A percentile compares a stretch with the other conserved stretches of the same genome.
phyloP scores from a whole-genome alignment of 2,329 filamentous ascomycete genomes.

The Triangularia setosa region DNA sequence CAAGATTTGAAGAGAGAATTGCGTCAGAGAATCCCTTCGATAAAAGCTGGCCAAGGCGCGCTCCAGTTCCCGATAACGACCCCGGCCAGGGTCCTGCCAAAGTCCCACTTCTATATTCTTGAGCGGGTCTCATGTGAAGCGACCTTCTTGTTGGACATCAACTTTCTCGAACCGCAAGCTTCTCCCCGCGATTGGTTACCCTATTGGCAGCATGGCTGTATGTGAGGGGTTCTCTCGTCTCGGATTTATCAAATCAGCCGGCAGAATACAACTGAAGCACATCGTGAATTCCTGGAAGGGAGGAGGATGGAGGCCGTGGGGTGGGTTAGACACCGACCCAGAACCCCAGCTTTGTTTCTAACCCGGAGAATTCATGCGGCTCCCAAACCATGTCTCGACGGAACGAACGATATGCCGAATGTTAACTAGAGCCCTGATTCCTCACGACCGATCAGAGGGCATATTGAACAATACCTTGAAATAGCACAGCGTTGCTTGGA shows the following conservation, averaged over 20 bases:
- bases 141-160: background rate
- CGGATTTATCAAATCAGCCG: background rate
- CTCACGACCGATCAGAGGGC: background rate
- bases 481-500: conserved; percentile 19
- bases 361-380: conserved; percentile 7
- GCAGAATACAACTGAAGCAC: background rate
- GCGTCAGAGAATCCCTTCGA: conserved; percentile 12
- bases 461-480: conserved; percentile 13
- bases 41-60: background rate
- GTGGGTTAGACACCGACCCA: background rate
- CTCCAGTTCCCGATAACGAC: background rate
- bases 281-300: background rate
- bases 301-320: background rate
- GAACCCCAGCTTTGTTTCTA: background rate
- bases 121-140: background rate
- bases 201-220: background rate
- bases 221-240: background rate
- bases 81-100: background rate
- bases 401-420: conserved; percentile 1
- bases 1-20: conserved; percentile 15
- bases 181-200: background rate
- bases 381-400: background rate
- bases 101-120: background rate
- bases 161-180: background rate
- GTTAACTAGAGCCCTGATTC: background rate